Evolutionary conservation across 148 eudicot genomes (phyloP), one percentile per base, ranked within the genome.

Genomic region (Rhododendron ovatum): DNA sequence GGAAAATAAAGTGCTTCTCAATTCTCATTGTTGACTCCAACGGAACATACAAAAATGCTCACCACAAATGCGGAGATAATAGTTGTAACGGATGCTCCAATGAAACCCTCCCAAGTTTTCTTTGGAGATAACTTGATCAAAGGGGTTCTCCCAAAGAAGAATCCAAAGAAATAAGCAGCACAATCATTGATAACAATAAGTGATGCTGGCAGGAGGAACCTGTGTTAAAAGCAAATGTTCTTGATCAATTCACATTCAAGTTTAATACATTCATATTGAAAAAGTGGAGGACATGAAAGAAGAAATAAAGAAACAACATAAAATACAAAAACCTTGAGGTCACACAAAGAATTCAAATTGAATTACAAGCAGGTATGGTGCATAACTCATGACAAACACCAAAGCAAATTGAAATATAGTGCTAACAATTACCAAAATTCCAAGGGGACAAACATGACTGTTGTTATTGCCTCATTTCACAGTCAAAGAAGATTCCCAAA

Each of bases 121-220:
- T 95, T 97, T 2, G 99, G 99, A 26, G 99, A 97, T 85, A 97
- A 86, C 93, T 97, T 95, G 87, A 97, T 97, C 86, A 97, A 89
- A 82, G 99, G 99, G 59, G 99, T 97, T 93, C 84, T 95, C 82
- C 99, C 99, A 87, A 97, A 94, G 94, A 95, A 97, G 74, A 97
- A 97, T 7, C 99, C 99, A 83, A 93, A 94, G 89, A 97, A 85
- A 88, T 97, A 97, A 83, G 99, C 99, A 80, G 98, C 99, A 84
- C 95, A 93, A 85, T 97, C 99, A 87, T 97, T 97, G 84, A 97
- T 93, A 88, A 95, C 96, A 74, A 97, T 95, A 85, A 97, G 95
- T 85, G 98, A 95, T 87, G 99, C 99, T 57, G 99, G 99, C 85
- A 97, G 98, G 89, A 97, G 99, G 89, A 97, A 97, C 99, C 99